Base-by-base conservation (phyloP, 148 eudicot genomes). In the Oxyria digyna region DNA sequence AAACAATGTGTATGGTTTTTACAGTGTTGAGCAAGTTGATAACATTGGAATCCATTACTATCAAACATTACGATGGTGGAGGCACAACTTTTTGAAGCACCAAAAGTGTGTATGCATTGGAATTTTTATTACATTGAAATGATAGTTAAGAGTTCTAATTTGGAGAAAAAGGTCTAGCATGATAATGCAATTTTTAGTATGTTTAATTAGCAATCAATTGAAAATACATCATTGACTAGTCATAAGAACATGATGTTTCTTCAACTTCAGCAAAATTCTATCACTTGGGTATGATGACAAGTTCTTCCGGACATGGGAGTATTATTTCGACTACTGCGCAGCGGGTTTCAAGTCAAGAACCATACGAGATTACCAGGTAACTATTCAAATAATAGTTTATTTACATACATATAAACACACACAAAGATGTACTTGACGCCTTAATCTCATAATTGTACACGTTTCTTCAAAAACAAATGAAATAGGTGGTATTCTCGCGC, bases 1-100 rank as follows among this genome's bases (percentile, higher is more conserved):
- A 20, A 6, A 0, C 1, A 54, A 9, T 26, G 33, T 26, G 9
- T 10, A 40, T 26, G 17, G 13, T 40, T 24, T 42, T 2, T 77
- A 77, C 80, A 85, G 89, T 45, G 81, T 85, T 50, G 87, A 77
- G 76, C 85, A 85, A 57, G 65, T 85, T 13, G 89, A 85, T 70
- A 80, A 85, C 67, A 81, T 85, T 18, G 89, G 89, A 71, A 64
- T 77, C 38, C 89, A 85, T 76, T 85, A 85, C 71, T 71, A 72
- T 72, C 81, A 73, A 35, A 85, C 89, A 0, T 76, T 83, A 42
- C 75, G 79, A 71, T 73, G 71, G 33, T 85, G 89, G 89, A 78
- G 87, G 66, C 68, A 78, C 15, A 85, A 83, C 72, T 79, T 85
- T 77, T 41, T 83, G 71, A 68, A 72, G 40, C 74, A 83, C 9